Base-by-base conservation (phyloP, 805 yeast species). In the Candida xiaguanensis region DNA sequence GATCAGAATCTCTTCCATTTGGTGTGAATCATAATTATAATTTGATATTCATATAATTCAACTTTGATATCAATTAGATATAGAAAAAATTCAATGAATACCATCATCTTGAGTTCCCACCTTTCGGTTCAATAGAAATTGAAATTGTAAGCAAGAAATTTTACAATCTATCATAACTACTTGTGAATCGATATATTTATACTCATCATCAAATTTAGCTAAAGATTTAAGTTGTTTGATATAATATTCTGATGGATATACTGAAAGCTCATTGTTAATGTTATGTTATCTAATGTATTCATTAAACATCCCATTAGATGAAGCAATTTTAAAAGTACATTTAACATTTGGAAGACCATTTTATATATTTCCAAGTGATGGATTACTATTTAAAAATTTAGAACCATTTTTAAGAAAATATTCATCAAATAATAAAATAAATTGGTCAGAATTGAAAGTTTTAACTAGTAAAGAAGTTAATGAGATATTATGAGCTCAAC, bases 201-300 rank as follows among this genome's bases (percentile, higher is more conserved):
- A 58, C 41, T 55, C 64, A 12, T 52, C 61, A 0, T 52, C 60
- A 1, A 44, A 50, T 43, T 60, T 69, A 27, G 64, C 58, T 24
- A 50, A 41, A 16, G 54, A 48, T 2, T 42, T 67, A 36, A 72
- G 77, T 3, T 64, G 79, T 0, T 67, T 90, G 44, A 65, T 90
- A 8, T 82, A 79, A 55, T 88, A 96, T 53, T 76, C 85, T 2
- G 96, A 91, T 61, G 98, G 98, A 0, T 91, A 90, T 59, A 87
- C 96, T 0, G 96, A 89, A 54, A 83, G 90, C 37, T 79, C 95
- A 4, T 69, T 91, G n/a, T 59, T 90, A 28, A 75, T 78, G 0
- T 63, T 87, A 25, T 75, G 89, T 40, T 90, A 76, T 50, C 48
- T 84, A 41, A 83, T 91, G 42, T 91, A 82, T 59, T 58, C 85